These are phyloP conservation scores for Botrytis squamosa DNA, from an alignment of 2,329 filamentous ascomycete species.

Conservation along the genomic window DNA sequence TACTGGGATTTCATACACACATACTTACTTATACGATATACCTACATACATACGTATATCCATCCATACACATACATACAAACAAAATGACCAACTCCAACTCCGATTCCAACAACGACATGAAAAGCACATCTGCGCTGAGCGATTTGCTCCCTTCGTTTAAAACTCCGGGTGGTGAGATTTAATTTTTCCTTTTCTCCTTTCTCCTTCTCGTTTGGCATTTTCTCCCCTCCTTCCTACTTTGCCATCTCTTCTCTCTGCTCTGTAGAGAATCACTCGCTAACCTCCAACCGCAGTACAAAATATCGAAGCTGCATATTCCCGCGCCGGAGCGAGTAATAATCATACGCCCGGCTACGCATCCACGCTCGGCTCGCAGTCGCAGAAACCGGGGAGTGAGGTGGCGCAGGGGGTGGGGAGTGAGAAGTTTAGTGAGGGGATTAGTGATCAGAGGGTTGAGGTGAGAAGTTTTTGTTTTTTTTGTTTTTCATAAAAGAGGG, in stretches of 20 bases:
- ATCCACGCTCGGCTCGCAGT: constrained; percentile 27
- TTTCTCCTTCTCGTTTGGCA: no score
- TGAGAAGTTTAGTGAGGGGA: constrained; percentile 24
- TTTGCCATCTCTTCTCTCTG: neutral
- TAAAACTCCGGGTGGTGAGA: neutral
- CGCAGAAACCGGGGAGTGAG: constrained; percentile 20
- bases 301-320: constrained; percentile 33
- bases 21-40: neutral
- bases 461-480: constrained; percentile 3
- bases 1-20: neutral
- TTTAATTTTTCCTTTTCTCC: no score
- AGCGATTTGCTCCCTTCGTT: neutral
- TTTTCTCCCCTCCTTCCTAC: neutral
- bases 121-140: neutral
- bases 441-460: constrained; percentile 28
- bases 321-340: constrained; percentile 29
- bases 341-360: constrained; percentile 30
- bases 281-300: constrained; percentile 19
- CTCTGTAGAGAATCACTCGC: neutral
- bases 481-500: neutral
- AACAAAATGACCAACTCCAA: neutral
- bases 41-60: no score
- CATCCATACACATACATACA: neutral
- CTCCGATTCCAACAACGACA: neutral
- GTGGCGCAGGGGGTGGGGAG: constrained; percentile 28